Evolutionary conservation across 208 protist species (phyloP).

Genomic region (Trichomonas vaginalis): DNA sequence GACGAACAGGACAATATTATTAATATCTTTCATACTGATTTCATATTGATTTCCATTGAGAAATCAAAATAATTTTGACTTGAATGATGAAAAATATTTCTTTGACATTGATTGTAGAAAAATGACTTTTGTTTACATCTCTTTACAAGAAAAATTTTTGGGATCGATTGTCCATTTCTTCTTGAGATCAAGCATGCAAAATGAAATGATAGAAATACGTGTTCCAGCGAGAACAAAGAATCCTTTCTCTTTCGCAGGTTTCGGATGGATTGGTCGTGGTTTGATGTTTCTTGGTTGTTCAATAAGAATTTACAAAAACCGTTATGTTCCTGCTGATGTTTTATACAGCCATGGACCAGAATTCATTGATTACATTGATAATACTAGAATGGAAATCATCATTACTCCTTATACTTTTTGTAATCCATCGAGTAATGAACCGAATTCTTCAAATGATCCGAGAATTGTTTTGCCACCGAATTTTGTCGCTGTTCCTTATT

Average conservation of each 20-base stretch:
- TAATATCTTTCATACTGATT: not conserved
- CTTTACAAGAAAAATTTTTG: not conserved
- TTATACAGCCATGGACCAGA: not conserved
- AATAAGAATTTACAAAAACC: not conserved
- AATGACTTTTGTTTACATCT: not conserved
- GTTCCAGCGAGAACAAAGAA: not conserved
- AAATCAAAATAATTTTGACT: not conserved
- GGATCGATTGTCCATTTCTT: not conserved
- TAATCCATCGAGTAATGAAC: not conserved
- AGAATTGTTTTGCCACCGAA: not conserved
- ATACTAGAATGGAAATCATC: not conserved
- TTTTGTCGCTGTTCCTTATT: not conserved
- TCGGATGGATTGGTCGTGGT: not conserved
- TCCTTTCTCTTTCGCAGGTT: not conserved
- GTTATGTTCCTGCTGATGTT: not conserved
- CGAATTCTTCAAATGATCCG: not conserved
- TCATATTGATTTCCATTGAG: not conserved
- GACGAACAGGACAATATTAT: not conserved
- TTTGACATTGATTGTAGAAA: not conserved
- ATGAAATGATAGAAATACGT: not conserved
- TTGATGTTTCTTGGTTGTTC: not conserved
- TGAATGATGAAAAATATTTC: not conserved
- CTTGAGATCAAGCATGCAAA: not conserved
- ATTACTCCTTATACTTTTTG: not conserved
- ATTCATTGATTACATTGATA: not conserved